Evolutionary conservation across 192 early-diverging fungal genomes (phyloP), one percentile per base, ranked within the genome.

Genomic region (Coemansia sp.): DNA sequence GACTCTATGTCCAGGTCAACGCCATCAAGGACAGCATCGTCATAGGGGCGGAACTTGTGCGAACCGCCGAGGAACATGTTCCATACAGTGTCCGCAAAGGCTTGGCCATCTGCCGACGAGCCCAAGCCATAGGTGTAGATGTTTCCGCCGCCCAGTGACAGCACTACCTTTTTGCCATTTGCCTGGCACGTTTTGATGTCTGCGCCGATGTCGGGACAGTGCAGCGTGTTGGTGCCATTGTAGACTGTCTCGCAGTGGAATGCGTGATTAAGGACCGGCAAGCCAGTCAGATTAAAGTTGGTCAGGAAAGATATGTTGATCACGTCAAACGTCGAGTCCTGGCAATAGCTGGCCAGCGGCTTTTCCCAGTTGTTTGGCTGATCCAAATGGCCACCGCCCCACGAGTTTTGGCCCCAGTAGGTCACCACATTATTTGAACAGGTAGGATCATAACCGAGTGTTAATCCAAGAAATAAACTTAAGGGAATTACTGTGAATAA

Each of bases 161-260:
- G 71, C 10, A 92, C 62, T 27, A 92, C 59, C 45, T 86, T 89
- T 58, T 91, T 91, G 21, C 90, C 90, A 39, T 81, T 73, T 0
- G 49, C 65, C 57, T 93, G 92, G 64, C 92, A 92, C 15, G 66
- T 57, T 57, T 85, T 82, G 41, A 93, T 87, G 24, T 88, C 92
- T 27, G 41, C 50, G 14, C 82, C 88, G 42, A 91, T 83, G 12
- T 80, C 60, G 11, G 86, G 84, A 55, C 92, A 92, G 48, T 83
- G 73, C 22, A 91, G 77, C 4, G 88, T 71, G 5, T 73, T 71
- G 25, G 86, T 84, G 42, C 83, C 83, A 8, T 76, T 70, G 47
- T 78, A 84, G 2, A 61, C 68, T 3, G 80, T 76, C 33, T 58
- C 59, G 76, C 90, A 90, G 61, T 87, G 86, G 55, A 83, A 83